phyloP scores from a whole-genome alignment of 805 yeast species.

The Yarrowia hollandica region DNA sequence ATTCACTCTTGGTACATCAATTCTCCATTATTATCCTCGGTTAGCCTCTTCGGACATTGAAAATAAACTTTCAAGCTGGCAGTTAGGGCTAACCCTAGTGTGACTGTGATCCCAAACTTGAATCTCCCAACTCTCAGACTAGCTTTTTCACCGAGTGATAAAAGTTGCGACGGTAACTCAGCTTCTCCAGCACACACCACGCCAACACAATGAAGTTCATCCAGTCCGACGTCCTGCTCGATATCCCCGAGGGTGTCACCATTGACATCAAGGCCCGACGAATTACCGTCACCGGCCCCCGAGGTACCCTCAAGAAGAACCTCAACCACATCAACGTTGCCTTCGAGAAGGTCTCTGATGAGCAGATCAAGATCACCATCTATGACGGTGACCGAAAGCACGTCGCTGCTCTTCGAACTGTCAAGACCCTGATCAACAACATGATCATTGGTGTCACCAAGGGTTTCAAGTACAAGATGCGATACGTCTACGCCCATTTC shows the following conservation, averaged over 20 bases:
- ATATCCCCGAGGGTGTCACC: constrained; percentile 89
- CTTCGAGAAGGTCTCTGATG: constrained; percentile 71
- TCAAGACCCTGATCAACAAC: constrained; percentile 91
- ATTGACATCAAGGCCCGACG: constrained; percentile 88
- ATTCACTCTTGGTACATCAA: too few species aligned
- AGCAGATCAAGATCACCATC: constrained; percentile 81
- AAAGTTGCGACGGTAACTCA: constrained; percentile 2
- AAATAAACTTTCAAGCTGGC: neutral
- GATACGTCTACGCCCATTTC: constrained; percentile 99
- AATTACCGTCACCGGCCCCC: constrained; percentile 93
- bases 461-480: constrained; percentile 99
- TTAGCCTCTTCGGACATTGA: too few species aligned
- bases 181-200: constrained; percentile 21
- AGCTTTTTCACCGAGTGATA: constrained; percentile 1
- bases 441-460: constrained; percentile 97
- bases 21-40: too few species aligned
- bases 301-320: constrained; percentile 90
- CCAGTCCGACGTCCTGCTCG: constrained; percentile 80
- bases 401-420: constrained; percentile 99
- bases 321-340: constrained; percentile 94
- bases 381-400: constrained; percentile 99
- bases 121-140: constrained; percentile 7
- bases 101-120: neutral
- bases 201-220: constrained; percentile 67
- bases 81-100: constrained; percentile 22